A percentile compares a stretch with the other conserved stretches of the same genome.
These are phyloP conservation scores for Puccinia coronata DNA, from an alignment of 1,284 basidiomycete genomes.

Conservation along the genomic window DNA sequence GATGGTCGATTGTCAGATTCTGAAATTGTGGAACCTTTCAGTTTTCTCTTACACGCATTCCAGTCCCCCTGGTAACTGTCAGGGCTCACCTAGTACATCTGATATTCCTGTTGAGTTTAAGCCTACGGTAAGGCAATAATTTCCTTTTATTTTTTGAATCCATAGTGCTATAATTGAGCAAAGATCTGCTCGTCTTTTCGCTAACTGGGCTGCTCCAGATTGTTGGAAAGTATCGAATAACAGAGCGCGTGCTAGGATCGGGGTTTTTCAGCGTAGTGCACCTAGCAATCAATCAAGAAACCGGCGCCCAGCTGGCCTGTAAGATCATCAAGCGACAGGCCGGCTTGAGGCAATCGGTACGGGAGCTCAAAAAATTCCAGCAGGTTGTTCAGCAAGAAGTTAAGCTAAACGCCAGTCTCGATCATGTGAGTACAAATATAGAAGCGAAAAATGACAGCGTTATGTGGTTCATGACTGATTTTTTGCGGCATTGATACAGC, in stretches of 20 bases:
- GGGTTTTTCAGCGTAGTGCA: constrained; percentile 49
- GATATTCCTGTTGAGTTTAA: not conserved
- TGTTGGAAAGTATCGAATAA: constrained; percentile 37
- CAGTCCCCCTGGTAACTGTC: constrained; percentile 18
- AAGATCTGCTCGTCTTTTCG: not conserved
- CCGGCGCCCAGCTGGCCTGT: constrained; percentile 37
- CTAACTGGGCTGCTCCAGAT: not conserved
- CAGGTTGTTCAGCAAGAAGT: constrained; percentile 36
- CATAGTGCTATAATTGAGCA: not conserved
- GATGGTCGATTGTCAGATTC: not conserved
- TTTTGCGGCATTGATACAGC: constrained; percentile 13
- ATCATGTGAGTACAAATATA: constrained; percentile 44
- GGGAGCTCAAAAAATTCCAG: constrained; percentile 29
- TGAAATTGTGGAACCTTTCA: not conserved
- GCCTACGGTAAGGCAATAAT: constrained; percentile 15
- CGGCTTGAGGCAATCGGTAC: constrained; percentile 1
- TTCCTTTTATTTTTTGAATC: not conserved
- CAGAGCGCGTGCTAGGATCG: constrained; percentile 40
- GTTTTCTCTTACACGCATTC: constrained; percentile 46
- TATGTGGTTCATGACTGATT: not conserved
- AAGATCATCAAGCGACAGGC: constrained; percentile 32
- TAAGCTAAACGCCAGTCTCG: constrained; percentile 43
- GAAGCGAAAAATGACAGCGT: not conserved
- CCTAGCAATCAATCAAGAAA: constrained; percentile 31
- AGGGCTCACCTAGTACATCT: not conserved